phyloP scores from a whole-genome alignment of 345 rosid genomes.

The Eucalyptus grandis region DNA sequence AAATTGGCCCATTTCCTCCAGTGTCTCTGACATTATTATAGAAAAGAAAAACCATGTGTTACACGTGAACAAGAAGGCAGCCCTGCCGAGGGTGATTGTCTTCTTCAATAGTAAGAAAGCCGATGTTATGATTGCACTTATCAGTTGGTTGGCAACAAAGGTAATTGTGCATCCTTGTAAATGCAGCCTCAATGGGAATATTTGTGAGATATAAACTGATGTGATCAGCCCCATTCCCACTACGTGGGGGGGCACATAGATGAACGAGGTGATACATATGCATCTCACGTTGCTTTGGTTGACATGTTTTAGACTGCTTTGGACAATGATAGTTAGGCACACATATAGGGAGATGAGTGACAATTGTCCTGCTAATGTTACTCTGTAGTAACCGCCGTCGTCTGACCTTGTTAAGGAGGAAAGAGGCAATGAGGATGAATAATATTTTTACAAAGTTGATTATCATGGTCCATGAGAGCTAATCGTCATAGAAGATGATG shows the following conservation, averaged over 20 bases:
- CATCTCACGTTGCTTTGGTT: not conserved
- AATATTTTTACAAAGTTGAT: not conserved
- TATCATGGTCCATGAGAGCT: not conserved
- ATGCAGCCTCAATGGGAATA: rapidly evolving
- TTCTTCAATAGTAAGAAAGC: too few species aligned
- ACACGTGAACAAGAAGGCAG: too few species aligned
- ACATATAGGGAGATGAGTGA: not conserved
- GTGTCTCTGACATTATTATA: too few species aligned
- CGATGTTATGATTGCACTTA: too few species aligned
- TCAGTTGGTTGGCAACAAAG: too few species aligned
- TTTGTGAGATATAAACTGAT: rapidly evolving
- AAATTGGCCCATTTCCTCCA: too few species aligned
- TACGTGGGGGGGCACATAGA: too few species aligned
- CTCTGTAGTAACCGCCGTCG: rapidly evolving
- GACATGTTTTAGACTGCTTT: not conserved
- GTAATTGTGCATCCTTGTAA: too few species aligned
- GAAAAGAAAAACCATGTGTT: too few species aligned
- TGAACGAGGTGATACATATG: too few species aligned
- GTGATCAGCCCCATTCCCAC: too few species aligned
- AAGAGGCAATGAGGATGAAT: not conserved
- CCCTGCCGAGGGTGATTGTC: rapidly evolving
- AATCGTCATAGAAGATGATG: rapidly evolving
- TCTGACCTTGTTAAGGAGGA: rapidly evolving
- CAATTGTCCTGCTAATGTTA: not conserved
- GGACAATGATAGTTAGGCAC: not conserved